These are phyloP conservation scores for Scortechinia acanthostroma DNA, from an alignment of 2,329 filamentous ascomycete genomes.

Conservation along the genomic window DNA sequence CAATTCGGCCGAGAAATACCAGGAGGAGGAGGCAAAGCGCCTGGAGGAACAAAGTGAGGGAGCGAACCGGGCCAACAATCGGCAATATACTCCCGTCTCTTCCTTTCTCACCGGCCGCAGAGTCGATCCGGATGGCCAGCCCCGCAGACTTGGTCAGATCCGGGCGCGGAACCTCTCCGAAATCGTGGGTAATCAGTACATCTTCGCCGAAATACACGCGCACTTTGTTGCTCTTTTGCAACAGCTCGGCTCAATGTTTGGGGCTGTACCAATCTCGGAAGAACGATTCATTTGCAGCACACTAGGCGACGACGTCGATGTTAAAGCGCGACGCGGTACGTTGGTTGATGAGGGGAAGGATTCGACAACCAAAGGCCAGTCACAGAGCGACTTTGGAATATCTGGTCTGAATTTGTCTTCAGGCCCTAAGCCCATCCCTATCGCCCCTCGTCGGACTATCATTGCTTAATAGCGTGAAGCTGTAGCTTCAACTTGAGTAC, in stretches of 20 bases:
- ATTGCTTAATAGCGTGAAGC: constrained; percentile 24
- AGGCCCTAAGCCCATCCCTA: constrained; percentile 24
- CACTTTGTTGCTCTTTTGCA: constrained; percentile 40
- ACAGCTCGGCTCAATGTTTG: constrained; percentile 33
- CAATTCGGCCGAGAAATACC: constrained; percentile 28
- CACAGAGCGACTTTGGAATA: constrained; percentile 16
- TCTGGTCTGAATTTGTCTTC: constrained; percentile 20
- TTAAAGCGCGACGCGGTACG: constrained; percentile 3
- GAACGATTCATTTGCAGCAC: constrained; percentile 29
- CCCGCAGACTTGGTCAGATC: constrained; percentile 39
- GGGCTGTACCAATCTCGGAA: constrained; percentile 27
- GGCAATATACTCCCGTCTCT: constrained; percentile 43
- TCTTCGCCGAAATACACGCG: constrained; percentile 47
- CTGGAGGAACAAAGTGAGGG: constrained; percentile 23
- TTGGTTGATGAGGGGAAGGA: too few relatives aligned
- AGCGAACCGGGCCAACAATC: constrained; percentile 13
- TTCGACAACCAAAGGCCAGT: background rate
- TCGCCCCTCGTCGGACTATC: constrained; percentile 20
- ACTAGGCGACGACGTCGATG: constrained; percentile 16
- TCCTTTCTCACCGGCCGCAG: constrained; percentile 48
- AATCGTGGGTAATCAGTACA: constrained; percentile 47
- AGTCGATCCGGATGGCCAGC: constrained; percentile 44
- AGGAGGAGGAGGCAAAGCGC: constrained; percentile 30
- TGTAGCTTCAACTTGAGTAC: too few relatives aligned
- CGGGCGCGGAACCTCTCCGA: constrained; percentile 46